A percentile compares a stretch with the other conserved stretches of the same genome.
Conservation (phyloP, 176 grass and related monocot species). For the Ensete ventricosum region DNA sequence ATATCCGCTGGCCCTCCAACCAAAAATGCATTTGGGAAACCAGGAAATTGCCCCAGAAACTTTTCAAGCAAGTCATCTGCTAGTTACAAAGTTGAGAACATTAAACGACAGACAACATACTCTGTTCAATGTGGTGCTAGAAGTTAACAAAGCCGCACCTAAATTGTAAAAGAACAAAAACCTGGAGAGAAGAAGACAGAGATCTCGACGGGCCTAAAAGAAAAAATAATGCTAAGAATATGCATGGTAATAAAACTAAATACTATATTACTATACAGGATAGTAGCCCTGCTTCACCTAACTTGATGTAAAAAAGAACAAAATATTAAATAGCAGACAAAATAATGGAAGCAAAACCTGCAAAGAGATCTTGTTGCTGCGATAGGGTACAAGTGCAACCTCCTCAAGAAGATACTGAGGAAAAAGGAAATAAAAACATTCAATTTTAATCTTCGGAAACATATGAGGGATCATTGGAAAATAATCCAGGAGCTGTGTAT, state of each 20-base stretch:
- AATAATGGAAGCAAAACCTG: slow-evolving; percentile 34
- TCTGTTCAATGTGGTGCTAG: not conserved
- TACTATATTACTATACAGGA: no score
- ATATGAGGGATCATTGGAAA: not conserved
- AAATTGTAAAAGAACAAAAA: slow-evolving; percentile 76
- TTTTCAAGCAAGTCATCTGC: slow-evolving; percentile 51
- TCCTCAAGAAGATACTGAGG: slow-evolving; percentile 77
- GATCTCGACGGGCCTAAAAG: slow-evolving; percentile 63
- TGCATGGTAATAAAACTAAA: not conserved
- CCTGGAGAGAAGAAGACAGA: slow-evolving; percentile 76
- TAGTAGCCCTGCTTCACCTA: no score
- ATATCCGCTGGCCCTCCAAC: slow-evolving; percentile 83
- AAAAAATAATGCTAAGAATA: not conserved
- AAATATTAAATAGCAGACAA: no score
- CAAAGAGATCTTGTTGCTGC: slow-evolving; percentile 66
- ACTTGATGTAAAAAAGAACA: no score
- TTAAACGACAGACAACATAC: not conserved
- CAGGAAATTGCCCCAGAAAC: slow-evolving; percentile 67
- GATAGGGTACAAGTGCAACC: slow-evolving; percentile 50
- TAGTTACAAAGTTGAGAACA: slow-evolving; percentile 15
- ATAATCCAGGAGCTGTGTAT: not conserved
- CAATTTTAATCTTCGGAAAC: slow-evolving; percentile 13
- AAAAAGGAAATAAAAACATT: not conserved
- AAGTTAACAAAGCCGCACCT: slow-evolving; percentile 28
- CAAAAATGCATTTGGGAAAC: slow-evolving; percentile 76